Percentiles rank a stretch among this genome's conserved stretches.
Evolutionary conservation across 1,284 basidiomycete genomes (phyloP).

Genomic region (Marasmius fiardii): DNA sequence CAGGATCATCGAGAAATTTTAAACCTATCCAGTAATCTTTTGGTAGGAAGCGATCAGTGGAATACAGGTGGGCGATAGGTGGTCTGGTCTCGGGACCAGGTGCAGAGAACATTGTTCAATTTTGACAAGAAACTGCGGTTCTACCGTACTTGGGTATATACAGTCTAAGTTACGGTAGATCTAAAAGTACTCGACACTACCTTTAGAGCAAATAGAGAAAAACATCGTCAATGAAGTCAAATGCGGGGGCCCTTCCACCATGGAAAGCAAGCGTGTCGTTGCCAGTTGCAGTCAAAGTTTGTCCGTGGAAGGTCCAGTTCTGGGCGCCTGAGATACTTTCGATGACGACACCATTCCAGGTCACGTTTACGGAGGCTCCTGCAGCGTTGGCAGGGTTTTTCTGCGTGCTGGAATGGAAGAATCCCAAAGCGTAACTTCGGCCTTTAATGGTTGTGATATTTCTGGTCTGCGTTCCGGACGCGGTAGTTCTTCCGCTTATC

Average conservation of each 20-base stretch:
- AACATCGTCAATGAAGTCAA: slow-evolving; percentile 1
- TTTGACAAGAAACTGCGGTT: too few relatives aligned
- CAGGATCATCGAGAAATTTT: too few relatives aligned
- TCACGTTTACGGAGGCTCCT: not conserved
- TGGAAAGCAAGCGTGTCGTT: slow-evolving; percentile 1
- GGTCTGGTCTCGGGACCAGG: too few relatives aligned
- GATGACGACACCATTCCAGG: not conserved
- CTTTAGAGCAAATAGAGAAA: not conserved
- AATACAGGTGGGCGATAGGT: too few relatives aligned
- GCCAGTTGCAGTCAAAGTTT: not conserved
- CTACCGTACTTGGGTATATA: too few relatives aligned
- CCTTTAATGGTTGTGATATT: not conserved
- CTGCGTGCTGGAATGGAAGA: not conserved
- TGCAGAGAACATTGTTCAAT: too few relatives aligned
- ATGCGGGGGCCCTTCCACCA: not conserved
- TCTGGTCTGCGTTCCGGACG: not conserved
- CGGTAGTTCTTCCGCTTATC: not conserved
- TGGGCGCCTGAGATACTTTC: not conserved
- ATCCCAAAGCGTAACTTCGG: not conserved
- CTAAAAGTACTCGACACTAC: not conserved
- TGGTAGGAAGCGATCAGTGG: too few relatives aligned
- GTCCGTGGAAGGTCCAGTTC: slow-evolving; percentile 1
- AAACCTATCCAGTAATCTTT: too few relatives aligned
- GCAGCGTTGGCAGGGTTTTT: not conserved
- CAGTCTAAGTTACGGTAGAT: too few relatives aligned